These are phyloP conservation scores for Fusarium ambrosium DNA, from an alignment of 2,329 filamentous ascomycete species.

Conservation along the genomic window DNA sequence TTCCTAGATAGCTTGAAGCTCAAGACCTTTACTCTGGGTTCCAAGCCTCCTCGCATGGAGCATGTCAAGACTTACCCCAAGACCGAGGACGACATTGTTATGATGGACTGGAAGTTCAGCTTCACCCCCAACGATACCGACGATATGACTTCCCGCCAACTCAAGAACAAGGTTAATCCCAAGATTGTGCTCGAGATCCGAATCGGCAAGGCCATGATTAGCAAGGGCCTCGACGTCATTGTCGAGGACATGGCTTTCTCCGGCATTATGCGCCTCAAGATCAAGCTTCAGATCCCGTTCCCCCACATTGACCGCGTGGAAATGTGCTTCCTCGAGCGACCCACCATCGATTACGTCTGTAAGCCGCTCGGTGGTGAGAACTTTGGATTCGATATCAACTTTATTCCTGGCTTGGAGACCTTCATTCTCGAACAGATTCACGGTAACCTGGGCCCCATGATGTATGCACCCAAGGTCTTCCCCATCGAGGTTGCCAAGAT, in stretches of 20 bases:
- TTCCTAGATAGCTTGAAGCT: slow-evolving; percentile 95
- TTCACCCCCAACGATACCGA: slow-evolving; percentile 96
- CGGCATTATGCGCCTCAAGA: slow-evolving; percentile 95
- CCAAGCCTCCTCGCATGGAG: slow-evolving; percentile 95
- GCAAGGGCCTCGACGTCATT: slow-evolving; percentile 96
- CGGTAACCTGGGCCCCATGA: slow-evolving; percentile 93
- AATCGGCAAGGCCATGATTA: slow-evolving; percentile 95
- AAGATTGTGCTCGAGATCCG: slow-evolving; percentile 96
- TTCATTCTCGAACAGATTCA: slow-evolving; percentile 99
- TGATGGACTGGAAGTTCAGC: slow-evolving; percentile 99
- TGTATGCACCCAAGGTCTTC: slow-evolving; percentile 98
- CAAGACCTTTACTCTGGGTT: slow-evolving; percentile 93
- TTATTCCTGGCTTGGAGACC: slow-evolving; percentile 91
- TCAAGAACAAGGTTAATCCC: slow-evolving; percentile 96
- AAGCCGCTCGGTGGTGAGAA: slow-evolving; percentile 96
- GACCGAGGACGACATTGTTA: slow-evolving; percentile 91
- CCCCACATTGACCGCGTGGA: slow-evolving; percentile 96
- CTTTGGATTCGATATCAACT: slow-evolving; percentile 98
- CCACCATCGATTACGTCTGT: slow-evolving; percentile 95
- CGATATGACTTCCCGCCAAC: slow-evolving; percentile 89
- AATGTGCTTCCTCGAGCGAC: slow-evolving; percentile 92
- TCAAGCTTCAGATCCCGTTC: slow-evolving; percentile 96
- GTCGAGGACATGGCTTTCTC: slow-evolving; percentile 98
- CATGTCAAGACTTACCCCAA: slow-evolving; percentile 99
- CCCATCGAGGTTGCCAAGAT: slow-evolving; percentile 99